Evolutionary conservation across 1,284 basidiomycete genomes (phyloP).

Genomic region (Prillingera fragicola): DNA sequence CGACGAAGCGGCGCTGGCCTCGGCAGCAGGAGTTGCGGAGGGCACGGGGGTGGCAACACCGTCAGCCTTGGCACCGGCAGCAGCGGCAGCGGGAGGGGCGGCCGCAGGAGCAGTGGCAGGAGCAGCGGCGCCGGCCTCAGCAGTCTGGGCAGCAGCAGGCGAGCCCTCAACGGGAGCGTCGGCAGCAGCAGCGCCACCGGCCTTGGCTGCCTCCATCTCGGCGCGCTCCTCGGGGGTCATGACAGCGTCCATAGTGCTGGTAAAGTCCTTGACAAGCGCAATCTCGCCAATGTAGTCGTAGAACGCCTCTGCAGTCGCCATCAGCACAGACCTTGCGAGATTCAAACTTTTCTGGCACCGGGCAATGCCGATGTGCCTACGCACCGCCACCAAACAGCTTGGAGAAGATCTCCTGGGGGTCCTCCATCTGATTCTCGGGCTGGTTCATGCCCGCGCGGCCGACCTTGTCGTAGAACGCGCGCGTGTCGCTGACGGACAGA

Average conservation of each 20-base stretch:
- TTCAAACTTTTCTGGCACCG: background rate
- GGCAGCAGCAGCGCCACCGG: constrained; percentile 20
- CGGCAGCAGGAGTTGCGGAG: constrained; percentile 10
- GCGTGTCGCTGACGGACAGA: constrained; percentile 74
- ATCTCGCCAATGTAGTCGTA: constrained; percentile 90
- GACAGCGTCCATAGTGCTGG: constrained; percentile 47
- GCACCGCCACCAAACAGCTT: constrained; percentile 86
- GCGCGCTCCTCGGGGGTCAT: constrained; percentile 84
- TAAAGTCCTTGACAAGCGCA: constrained; percentile 68
- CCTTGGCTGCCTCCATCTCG: constrained; percentile 62
- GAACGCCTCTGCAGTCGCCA: constrained; percentile 38
- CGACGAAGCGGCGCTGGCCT: constrained; percentile 19
- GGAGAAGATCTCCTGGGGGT: constrained; percentile 84
- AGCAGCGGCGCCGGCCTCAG: constrained; percentile 11
- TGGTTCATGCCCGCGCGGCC: constrained; percentile 57
- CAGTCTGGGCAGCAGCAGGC: constrained; percentile 16
- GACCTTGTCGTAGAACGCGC: constrained; percentile 91
- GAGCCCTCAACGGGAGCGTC: constrained; percentile 29
- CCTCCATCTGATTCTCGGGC: constrained; percentile 52
- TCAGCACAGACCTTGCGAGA: constrained; percentile 7
- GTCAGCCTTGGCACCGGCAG: constrained; percentile 13
- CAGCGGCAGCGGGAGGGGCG: constrained; percentile 7
- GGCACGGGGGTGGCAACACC: constrained; percentile 14
- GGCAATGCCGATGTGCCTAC: constrained; percentile 46
- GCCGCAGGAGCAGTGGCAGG: constrained; percentile 15